Base-by-base conservation (phyloP, 805 yeast species). In the Cyberlindnera subsufficiens region DNA sequence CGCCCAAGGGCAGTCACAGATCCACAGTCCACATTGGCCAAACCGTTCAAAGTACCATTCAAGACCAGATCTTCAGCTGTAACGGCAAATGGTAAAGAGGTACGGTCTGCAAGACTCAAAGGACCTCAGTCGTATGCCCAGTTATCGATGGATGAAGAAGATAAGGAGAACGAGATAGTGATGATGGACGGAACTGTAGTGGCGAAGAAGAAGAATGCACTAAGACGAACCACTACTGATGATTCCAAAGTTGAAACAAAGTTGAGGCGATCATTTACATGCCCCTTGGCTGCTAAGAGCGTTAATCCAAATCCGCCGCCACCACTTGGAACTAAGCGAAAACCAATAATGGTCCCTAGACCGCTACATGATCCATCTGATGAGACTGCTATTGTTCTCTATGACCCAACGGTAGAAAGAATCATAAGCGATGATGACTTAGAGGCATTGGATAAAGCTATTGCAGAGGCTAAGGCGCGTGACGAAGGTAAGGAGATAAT, bases 291-390 rank as follows among this genome's bases (percentile, higher is more conserved):
- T 19, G 68, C 68, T 16, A 67, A 47, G 10, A 42, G 39, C 10
- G 13, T 56, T 20, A 53, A 57, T 4, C 56, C 52, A 22, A 48
- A 63, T 27, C 70, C 89, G 1, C 90, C 96, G 0, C 86, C 95
- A 0, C 86, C 95, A 0, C 68, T 91, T 46, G 99, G 99, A 0
- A 88, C 89, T 44, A 77, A 83, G 48, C 75, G 83, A 32, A 77
- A 78, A 48, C 74, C 79, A 2, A 69, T 77, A 1, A 64, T 86
- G 41, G 85, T 86, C n/a, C 96, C 98, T 4, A 68, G 89, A 44
- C 95, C 99, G 1, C 69, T 93, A n/a, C 95, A 91, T 59, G 99
- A 93, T 64, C 99, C 99, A 0, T 73, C 82, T 35, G 89, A 83
- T 47, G 97, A 93, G 60, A 81, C 86, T 55, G 97, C 99, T 3